Evolutionary conservation across 192 early-diverging fungal genomes (phyloP).

Genomic region (Tieghemiomyces parasiticus): DNA sequence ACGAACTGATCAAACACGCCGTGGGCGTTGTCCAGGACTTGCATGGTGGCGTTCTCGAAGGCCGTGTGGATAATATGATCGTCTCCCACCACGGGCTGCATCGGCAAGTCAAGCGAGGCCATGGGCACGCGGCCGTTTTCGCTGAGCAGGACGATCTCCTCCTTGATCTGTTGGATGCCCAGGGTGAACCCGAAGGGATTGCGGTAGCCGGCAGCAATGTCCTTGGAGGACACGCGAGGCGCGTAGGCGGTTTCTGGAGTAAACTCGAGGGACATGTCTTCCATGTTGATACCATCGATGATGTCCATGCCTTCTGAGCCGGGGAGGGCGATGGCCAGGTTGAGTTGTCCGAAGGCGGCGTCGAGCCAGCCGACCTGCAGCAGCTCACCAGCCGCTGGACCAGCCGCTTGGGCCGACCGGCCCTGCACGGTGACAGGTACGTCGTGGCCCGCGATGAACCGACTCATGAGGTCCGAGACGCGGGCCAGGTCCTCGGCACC

Average conservation of each 20-base stretch:
- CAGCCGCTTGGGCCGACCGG: neutral
- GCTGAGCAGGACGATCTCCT: conserved; percentile 15
- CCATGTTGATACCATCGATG: neutral
- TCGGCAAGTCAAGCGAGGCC: conserved; percentile 12
- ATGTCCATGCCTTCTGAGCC: neutral
- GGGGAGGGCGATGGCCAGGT: neutral
- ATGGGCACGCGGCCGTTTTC: conserved; percentile 15
- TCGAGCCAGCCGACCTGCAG: neutral
- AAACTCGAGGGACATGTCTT: conserved; percentile 1
- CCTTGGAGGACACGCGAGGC: conserved; percentile 17
- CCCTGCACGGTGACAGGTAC: neutral
- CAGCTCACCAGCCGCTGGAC: neutral
- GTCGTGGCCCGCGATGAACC: neutral
- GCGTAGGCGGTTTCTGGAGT: neutral
- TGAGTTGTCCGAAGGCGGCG: neutral
- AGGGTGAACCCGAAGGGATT: conserved; percentile 46
- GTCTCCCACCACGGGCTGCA: neutral
- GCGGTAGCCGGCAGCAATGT: conserved; percentile 29
- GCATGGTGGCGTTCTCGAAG: conserved; percentile 12
- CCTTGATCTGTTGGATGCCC: conserved; percentile 19
- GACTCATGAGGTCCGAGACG: neutral
- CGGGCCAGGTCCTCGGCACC: neutral
- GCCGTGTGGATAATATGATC: neutral
- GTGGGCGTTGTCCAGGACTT: conserved; percentile 26
- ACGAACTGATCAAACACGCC: conserved; percentile 34